Conservation (phyloP, 768 basidiomycete genomes). For the Leccinum rimulosum region DNA sequence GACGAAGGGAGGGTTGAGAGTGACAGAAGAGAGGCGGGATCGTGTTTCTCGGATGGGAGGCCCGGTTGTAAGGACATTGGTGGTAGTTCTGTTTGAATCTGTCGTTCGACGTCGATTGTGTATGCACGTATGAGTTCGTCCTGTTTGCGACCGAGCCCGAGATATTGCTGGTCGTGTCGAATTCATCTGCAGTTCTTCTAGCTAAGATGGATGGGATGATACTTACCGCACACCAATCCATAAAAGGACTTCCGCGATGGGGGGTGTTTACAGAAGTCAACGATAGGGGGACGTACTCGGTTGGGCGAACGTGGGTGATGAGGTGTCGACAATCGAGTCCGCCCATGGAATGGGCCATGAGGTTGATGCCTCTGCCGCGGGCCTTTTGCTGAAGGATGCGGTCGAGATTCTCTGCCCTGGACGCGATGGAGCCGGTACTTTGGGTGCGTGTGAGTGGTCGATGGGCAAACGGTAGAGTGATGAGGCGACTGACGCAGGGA, state of each 20-base stretch:
- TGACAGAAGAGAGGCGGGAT: conserved; percentile 43
- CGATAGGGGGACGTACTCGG: conserved; percentile 80
- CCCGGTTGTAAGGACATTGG: neutral
- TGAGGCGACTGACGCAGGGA: conserved; percentile 69
- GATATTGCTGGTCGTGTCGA: conserved; percentile 60
- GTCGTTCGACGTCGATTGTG: neutral
- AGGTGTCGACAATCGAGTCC: conserved; percentile 93
- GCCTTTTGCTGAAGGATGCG: conserved; percentile 63
- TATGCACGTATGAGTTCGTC: conserved; percentile 17
- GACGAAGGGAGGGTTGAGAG: conserved; percentile 72
- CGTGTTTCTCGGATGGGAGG: conserved; percentile 22
- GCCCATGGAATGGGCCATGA: conserved; percentile 97
- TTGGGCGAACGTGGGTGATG: conserved; percentile 81
- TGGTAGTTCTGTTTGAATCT: neutral
- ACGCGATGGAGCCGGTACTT: conserved; percentile 87
- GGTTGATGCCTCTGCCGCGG: conserved; percentile 79
- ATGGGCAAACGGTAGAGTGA: neutral
- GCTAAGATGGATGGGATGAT: conserved; percentile 3
- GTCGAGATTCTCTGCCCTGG: conserved; percentile 76
- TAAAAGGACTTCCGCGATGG: conserved; percentile 95
- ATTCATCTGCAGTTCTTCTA: conserved; percentile 14
- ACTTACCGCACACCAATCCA: conserved; percentile 95
- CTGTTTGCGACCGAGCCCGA: conserved; percentile 80
- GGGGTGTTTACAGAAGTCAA: conserved; percentile 90
- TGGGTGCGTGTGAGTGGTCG: neutral